These are phyloP conservation scores for Sporothrix dimorphospora DNA, from an alignment of 2,329 filamentous ascomycete species.

Conservation along the genomic window DNA sequence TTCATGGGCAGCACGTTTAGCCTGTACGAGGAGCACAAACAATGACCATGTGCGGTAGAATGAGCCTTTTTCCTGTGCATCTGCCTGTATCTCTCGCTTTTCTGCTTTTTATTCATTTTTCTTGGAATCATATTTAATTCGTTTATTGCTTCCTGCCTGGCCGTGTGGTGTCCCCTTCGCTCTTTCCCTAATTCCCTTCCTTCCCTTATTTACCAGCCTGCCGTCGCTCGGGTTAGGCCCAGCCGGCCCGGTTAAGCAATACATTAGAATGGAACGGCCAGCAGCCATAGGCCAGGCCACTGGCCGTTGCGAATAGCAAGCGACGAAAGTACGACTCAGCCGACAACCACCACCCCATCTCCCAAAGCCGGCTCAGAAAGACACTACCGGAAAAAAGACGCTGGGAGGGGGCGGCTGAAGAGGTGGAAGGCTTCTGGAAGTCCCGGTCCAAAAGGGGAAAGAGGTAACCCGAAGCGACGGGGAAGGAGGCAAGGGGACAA, in stretches of 20 bases:
- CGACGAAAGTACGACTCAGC: background rate
- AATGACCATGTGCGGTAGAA: background rate
- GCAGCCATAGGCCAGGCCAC: background rate
- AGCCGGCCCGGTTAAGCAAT: constrained; percentile 23
- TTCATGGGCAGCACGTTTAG: constrained; percentile 9
- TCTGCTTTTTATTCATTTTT: background rate
- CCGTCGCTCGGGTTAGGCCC: constrained; percentile 7
- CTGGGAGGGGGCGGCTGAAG: background rate
- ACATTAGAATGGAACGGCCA: background rate
- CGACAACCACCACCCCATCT: background rate
- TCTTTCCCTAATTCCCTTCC: background rate
- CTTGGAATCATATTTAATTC: background rate
- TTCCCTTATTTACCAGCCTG: constrained; percentile 4
- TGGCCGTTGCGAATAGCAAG: background rate
- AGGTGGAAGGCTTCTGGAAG: constrained; percentile 24
- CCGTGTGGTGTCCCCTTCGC: background rate
- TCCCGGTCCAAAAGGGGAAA: constrained; percentile 23
- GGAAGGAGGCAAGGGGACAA: background rate
- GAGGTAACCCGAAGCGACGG: background rate
- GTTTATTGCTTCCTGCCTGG: background rate
- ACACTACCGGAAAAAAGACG: constrained; percentile 23
- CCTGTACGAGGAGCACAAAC: background rate
- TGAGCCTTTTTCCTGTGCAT: background rate
- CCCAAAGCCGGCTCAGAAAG: constrained; percentile 4
- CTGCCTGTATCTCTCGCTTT: background rate